A percentile compares a stretch with the other conserved stretches of the same genome.
phyloP scores from a whole-genome alignment of 1,284 basidiomycete genomes.

The Exobasidium rhododendri region DNA sequence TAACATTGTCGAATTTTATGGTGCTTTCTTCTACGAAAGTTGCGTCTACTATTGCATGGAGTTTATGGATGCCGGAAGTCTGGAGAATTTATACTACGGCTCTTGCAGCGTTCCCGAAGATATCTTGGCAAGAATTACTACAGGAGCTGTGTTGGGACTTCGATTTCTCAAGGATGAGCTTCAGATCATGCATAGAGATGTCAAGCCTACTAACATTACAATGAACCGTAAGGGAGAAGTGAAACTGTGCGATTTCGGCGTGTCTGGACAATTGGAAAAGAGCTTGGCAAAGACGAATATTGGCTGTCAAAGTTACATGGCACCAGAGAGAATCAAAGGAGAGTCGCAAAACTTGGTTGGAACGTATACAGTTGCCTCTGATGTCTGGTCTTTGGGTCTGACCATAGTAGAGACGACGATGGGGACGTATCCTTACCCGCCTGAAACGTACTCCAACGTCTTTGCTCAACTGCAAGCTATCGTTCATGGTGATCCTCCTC shows the following conservation, averaged over 20 bases:
- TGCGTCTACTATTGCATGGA: conserved; percentile 99
- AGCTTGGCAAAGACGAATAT: conserved; percentile 97
- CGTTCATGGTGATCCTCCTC: conserved; percentile 87
- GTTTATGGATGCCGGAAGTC: conserved; percentile 92
- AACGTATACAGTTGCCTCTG: conserved; percentile 93
- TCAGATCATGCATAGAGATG: conserved; percentile 95
- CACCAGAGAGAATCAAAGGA: conserved; percentile 92
- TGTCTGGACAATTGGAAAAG: conserved; percentile 94
- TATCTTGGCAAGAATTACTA: conserved; percentile 79
- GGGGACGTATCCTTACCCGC: conserved; percentile 93
- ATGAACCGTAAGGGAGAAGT: conserved; percentile 83
- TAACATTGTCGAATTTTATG: conserved; percentile 96
- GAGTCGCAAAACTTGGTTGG: conserved; percentile 80
- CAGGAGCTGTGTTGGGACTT: conserved; percentile 80
- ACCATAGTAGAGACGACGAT: conserved; percentile 89
- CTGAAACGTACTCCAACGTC: conserved; percentile 95
- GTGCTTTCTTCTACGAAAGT: conserved; percentile 96
- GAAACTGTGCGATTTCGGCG: conserved; percentile 97
- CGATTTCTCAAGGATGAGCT: conserved; percentile 93
- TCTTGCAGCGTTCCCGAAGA: conserved; percentile 70
- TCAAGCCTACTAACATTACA: conserved; percentile 96
- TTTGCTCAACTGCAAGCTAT: conserved; percentile 95
- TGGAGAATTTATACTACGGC: conserved; percentile 70
- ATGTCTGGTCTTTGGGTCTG: conserved; percentile 97
- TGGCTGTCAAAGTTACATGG: conserved; percentile 98